Evolutionary conservation across 306 rosid genomes (phyloP).

Genomic region (Acacia melanoxylon): DNA sequence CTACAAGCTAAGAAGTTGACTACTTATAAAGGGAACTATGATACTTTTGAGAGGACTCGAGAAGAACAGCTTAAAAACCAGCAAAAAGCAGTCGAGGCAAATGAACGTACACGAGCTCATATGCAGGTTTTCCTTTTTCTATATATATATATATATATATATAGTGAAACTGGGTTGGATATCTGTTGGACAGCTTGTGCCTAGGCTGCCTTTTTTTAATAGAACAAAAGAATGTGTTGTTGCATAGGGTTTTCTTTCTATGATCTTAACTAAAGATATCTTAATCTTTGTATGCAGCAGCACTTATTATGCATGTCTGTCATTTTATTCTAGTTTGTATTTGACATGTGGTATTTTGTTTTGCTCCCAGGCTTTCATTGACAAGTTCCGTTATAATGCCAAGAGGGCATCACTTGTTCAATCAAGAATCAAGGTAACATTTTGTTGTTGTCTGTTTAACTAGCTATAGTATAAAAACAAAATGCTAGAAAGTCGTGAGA

Average conservation of each 20-base stretch:
- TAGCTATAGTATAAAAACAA: slow-evolving; percentile 18
- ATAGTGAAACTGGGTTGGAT: neutral
- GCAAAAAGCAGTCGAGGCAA: slow-evolving; percentile 88
- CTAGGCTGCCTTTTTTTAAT: neutral
- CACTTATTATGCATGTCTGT: slow-evolving; percentile 16
- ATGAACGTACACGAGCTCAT: slow-evolving; percentile 85
- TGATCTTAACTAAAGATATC: neutral
- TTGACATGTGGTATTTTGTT: slow-evolving; percentile 37
- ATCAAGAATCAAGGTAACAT: slow-evolving; percentile 92
- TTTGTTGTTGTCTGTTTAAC: slow-evolving; percentile 21
- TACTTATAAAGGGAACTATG: slow-evolving; percentile 82
- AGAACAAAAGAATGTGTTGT: neutral
- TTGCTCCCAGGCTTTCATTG: slow-evolving; percentile 73
- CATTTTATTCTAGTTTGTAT: slow-evolving; percentile 31
- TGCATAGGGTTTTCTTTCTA: neutral
- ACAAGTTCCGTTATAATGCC: slow-evolving; percentile 97
- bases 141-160: neutral
- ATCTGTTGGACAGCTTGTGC: neutral
- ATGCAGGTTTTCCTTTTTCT: slow-evolving; percentile 71
- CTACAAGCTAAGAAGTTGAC: slow-evolving; percentile 80
- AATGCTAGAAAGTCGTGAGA: slow-evolving; percentile 5
- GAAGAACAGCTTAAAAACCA: slow-evolving; percentile 86
- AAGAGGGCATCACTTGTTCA: slow-evolving; percentile 99
- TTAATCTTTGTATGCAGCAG: slow-evolving; percentile 5
- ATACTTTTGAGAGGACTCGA: slow-evolving; percentile 89